Evolutionary conservation across 2,329 filamentous ascomycete genomes (phyloP).

Genomic region (Colletotrichum acutatum): DNA sequence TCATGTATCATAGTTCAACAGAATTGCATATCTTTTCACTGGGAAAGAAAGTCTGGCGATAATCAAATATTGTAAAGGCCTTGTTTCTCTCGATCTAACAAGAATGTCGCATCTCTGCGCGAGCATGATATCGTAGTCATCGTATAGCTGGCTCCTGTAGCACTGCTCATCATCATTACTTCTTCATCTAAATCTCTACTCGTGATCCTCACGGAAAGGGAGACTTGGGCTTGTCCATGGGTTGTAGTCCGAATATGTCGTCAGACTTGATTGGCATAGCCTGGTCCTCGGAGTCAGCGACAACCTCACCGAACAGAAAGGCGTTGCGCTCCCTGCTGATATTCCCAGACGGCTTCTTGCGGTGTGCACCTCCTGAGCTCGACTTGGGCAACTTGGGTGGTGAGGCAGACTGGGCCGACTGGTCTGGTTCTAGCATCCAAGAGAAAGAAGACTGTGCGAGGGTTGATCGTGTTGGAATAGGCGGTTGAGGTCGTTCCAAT

Average conservation of each 20-base stretch:
- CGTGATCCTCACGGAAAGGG: constrained; percentile 18
- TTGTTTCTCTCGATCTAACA: not conserved
- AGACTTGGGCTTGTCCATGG: constrained; percentile 45
- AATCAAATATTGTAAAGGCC: not conserved
- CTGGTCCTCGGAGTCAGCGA: constrained; percentile 47
- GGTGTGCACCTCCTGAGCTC: constrained; percentile 43
- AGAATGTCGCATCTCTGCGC: not conserved
- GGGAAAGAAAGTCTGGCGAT: not conserved
- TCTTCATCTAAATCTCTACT: constrained; percentile 1
- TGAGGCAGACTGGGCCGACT: constrained; percentile 47
- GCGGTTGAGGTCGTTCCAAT: constrained; percentile 40
- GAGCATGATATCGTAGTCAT: not conserved
- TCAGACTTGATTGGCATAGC: constrained; percentile 51
- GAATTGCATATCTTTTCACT: not conserved
- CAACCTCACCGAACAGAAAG: constrained; percentile 68
- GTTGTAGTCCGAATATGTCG: constrained; percentile 67
- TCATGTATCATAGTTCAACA: not conserved
- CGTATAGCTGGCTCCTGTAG: not conserved
- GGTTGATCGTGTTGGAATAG: constrained; percentile 71
- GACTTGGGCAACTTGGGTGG: constrained; percentile 40
- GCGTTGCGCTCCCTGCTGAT: constrained; percentile 66
- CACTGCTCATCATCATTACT: not conserved
- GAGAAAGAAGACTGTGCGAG: constrained; percentile 81
- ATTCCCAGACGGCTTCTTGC: constrained; percentile 55
- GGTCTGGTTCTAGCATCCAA: constrained; percentile 78